Conservation (phyloP, 177 flowering plant species). For the Telopea speciosissima region DNA sequence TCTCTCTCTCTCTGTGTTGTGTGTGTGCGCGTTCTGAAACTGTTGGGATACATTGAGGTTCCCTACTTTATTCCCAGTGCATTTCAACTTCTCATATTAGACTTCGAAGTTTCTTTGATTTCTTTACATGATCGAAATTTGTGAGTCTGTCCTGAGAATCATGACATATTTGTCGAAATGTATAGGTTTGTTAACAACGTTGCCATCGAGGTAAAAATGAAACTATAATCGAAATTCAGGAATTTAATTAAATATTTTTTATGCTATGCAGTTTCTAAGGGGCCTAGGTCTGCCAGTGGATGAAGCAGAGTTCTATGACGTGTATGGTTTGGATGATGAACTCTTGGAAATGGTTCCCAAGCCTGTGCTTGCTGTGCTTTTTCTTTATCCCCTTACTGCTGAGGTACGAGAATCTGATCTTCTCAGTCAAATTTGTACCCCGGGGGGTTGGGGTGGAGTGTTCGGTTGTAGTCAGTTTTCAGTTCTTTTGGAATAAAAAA, state of each 20-base stretch:
- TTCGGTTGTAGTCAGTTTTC: not conserved
- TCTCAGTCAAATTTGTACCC: not conserved
- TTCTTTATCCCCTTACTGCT: constrained; percentile 67
- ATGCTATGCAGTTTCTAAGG: constrained; percentile 71
- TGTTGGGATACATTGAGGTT: not conserved
- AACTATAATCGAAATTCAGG: too few relatives aligned
- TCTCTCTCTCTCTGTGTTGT: constrained; percentile 5
- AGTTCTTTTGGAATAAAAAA: not conserved
- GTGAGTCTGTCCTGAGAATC: not conserved
- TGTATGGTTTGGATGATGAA: constrained; percentile 91
- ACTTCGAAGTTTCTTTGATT: not conserved
- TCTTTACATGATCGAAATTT: too few relatives aligned
- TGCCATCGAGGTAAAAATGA: not conserved
- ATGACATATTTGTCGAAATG: not conserved
- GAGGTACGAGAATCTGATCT: constrained; percentile 25
- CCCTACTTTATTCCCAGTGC: not conserved
- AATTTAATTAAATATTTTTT: not conserved
- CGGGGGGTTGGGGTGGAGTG: not conserved
- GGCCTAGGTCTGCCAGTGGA: constrained; percentile 75
- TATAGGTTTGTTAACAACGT: not conserved
- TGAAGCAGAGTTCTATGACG: constrained; percentile 85
- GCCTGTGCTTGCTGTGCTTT: constrained; percentile 86
- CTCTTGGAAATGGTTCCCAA: constrained; percentile 91
- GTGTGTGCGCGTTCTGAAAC: too few relatives aligned
- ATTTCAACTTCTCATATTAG: not conserved